Evolutionary conservation across 495 filamentous ascomycete genomes (phyloP), one percentile per base, ranked within the genome.

Genomic region (Xylaria sp.): DNA sequence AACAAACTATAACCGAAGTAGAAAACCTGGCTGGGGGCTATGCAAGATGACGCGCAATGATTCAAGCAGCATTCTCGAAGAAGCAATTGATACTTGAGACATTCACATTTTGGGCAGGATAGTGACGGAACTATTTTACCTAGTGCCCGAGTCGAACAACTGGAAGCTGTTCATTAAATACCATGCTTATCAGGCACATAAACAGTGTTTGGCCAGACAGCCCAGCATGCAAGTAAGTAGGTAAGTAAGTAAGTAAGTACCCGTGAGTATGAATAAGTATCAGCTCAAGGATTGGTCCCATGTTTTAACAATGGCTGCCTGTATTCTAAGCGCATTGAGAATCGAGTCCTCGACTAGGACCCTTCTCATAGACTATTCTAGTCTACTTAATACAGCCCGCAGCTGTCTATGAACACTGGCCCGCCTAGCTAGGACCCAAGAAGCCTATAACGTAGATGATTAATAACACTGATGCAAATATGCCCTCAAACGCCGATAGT

Each of bases 401-500:
- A 26, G 37, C 61, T 66, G 40, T 66, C 61, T 65, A 66, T 66
- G 29, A 66, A 66, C 61, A 65, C 50, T 55, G 33, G 61, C 40
- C 48, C 41, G 12, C 21, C 50, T 52, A 44, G 26, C 24, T 26
- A n/a, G 50, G 41, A 35, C 31, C 17, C 12, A 29, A 7, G n/a
- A 59, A 37, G 61, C 61, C 61, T 58, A 55, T 71, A 55, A 65
- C 63, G 69, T 59, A 55, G 52, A 55, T 66, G 26, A 70, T 55
- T 63, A 70, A 63, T 70, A 70, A 69, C 58, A 70, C 44, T 55
- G n/a, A 63, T 70, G 58, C 68, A 70, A 26, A 43, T 33, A 63
- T 35, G 33, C 48, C 48, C 59, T 31, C 43, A 9, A 78, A 78
- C 77, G 73, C 75, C 77, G 57, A 64, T 58, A 70, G 75, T 78